Percentiles rank a stretch among this genome's conserved stretches.
These are phyloP conservation scores for Suillus cothurnatus DNA, from an alignment of 768 basidiomycete genomes.

Conservation along the genomic window DNA sequence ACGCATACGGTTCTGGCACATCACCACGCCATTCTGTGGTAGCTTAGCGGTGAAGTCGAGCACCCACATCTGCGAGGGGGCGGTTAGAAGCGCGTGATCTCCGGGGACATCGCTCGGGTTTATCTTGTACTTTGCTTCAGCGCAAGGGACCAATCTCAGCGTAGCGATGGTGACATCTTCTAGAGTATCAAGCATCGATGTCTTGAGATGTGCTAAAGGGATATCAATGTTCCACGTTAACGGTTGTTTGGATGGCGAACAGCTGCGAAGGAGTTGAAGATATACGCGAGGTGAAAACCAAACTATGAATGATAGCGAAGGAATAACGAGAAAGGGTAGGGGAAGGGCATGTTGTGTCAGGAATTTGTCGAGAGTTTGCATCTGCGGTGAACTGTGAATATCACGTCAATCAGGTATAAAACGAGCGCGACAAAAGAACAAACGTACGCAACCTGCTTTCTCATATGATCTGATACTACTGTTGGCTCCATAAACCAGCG, in stretches of 20 bases:
- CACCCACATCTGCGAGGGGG: constrained; percentile 51
- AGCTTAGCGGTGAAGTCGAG: constrained; percentile 70
- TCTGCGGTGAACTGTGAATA: constrained; percentile 38
- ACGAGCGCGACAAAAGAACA: not conserved
- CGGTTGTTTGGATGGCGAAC: constrained; percentile 21
- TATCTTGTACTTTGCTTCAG: constrained; percentile 16
- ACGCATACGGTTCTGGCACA: constrained; percentile 73
- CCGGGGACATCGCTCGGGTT: constrained; percentile 20
- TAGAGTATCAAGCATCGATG: constrained; percentile 40
- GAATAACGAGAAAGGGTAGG: constrained; percentile 68
- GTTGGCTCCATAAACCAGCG: constrained; percentile 69
- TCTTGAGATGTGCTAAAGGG: constrained; percentile 48
- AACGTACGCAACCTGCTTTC: constrained; percentile 17
- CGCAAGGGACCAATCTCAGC: constrained; percentile 41
- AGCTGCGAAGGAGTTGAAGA: constrained; percentile 55
- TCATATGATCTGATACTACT: constrained; percentile 21
- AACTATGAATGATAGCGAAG: constrained; percentile 72
- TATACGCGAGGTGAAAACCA: constrained; percentile 73
- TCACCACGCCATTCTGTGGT: constrained; percentile 56
- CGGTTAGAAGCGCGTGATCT: constrained; percentile 27
- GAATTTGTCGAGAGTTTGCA: constrained; percentile 65
- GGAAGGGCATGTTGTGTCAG: constrained; percentile 59
- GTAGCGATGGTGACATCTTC: constrained; percentile 60
- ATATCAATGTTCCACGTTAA: constrained; percentile 49
- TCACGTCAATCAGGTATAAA: constrained; percentile 1